Base-by-base conservation (phyloP, 1,139 yeast genomes). In the Debaryomyces fabryi region DNA sequence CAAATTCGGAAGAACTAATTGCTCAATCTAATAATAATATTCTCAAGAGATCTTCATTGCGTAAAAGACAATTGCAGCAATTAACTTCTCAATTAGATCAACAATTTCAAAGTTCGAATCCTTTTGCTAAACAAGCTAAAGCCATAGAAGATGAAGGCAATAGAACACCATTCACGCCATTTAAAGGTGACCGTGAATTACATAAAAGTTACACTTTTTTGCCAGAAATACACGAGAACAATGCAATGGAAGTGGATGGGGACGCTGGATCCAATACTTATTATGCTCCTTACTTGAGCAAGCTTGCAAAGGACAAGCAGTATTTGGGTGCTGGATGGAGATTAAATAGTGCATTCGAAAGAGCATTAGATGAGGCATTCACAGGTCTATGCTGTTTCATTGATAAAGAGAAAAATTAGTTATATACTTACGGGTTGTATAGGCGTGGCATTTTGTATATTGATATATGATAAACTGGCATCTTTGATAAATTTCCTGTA, bases 301-400 rank as follows among this genome's bases (percentile, higher is more conserved):
- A 81, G 49, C 72, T 89, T 51, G 79, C 82, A 33, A 77, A 74
- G 43, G 86, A 86, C 62, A 80, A 82, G 49, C 90, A 86, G 54
- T 90, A 78, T 60, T 76, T 81, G 57, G 98, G 96, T 1, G 85
- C 96, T 16, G 99, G 99, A 2, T 91, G 92, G 80, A 79, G 85
- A 53, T 70, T 88, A 33, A 81, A 82, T 45, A 74, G 72, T 30
- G 92, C 88, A 13, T 88, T 85, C 60, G 83, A 83, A 56, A 81
- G 95, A 57, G 86, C 95, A 5, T 71, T 93, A 46, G 88, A 88
- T 51, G 95, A 88, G 57, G 97, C 98, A 9, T 92, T 92, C 59
- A 82, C 85, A 71, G 97, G 98, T 0, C 72, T 93, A 51, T 93
- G 90, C 16, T 90, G 97, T 65, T 77, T 85, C 50, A 79, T 93